These are phyloP conservation scores for Oryza punctata DNA, from an alignment of 176 grass and related monocot species.

Conservation along the genomic window DNA sequence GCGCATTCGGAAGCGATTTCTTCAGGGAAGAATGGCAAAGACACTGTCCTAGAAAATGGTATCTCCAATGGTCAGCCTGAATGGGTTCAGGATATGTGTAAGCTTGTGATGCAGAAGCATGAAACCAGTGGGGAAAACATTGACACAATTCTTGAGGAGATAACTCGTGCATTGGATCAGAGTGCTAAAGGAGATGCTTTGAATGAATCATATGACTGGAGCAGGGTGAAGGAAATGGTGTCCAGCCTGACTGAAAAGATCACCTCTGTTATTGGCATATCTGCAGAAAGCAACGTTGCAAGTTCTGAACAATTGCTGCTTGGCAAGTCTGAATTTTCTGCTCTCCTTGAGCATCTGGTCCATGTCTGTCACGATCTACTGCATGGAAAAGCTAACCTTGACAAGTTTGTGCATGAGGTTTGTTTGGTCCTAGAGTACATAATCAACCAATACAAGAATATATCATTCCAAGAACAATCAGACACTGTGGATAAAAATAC, in stretches of 20 bases:
- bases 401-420: slow-evolving; percentile 43
- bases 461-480: slow-evolving; percentile 33
- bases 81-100: slow-evolving; percentile 58
- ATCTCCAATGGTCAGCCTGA: slow-evolving; percentile 37
- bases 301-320: background rate
- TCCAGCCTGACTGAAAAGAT: slow-evolving; percentile 27
- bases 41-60: background rate
- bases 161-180: slow-evolving; percentile 45
- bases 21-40: slow-evolving; percentile 15
- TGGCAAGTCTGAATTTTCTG: slow-evolving; percentile 44
- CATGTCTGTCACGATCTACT: slow-evolving; percentile 54
- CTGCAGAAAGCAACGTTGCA: slow-evolving; percentile 20
- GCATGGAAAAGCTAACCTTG: slow-evolving; percentile 45
- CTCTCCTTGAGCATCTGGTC: slow-evolving; percentile 46
- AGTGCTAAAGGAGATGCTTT: slow-evolving; percentile 19
- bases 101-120: slow-evolving; percentile 62
- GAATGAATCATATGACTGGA: background rate
- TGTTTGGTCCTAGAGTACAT: slow-evolving; percentile 47
- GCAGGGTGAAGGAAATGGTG: slow-evolving; percentile 23
- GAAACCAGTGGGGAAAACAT: slow-evolving; percentile 56
- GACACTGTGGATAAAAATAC: background rate
- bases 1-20: background rate
- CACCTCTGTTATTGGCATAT: background rate
- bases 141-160: slow-evolving; percentile 53
- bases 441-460: slow-evolving; percentile 40